Conservation (phyloP, 208 protist genomes). For the Leishmania guyanensis region DNA sequence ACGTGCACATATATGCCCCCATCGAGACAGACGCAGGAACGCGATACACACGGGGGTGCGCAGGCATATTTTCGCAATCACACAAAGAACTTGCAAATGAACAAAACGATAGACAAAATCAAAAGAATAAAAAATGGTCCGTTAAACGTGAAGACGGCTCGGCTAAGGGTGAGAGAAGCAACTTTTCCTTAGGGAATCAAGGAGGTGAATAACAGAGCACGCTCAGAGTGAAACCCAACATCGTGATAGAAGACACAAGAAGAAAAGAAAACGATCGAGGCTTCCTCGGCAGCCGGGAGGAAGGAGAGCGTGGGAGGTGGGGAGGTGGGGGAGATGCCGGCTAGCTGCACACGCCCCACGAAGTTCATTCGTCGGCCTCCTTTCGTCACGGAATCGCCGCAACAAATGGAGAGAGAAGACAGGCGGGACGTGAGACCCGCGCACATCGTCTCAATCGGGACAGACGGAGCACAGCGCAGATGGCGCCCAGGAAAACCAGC, state of each 20-base stretch:
- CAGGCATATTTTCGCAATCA: background rate
- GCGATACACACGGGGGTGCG: background rate
- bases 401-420: background rate
- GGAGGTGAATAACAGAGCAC: background rate
- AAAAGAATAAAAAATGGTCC: conserved; percentile 5
- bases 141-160: background rate
- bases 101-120: background rate
- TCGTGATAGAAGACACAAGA: background rate
- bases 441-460: background rate
- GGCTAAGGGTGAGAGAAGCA: background rate
- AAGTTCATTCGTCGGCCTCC: background rate
- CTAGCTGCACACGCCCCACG: background rate
- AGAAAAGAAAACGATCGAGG: background rate
- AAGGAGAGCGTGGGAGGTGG: background rate
- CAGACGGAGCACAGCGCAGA: background rate
- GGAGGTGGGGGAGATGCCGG: background rate
- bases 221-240: background rate
- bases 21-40: too few species aligned
- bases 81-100: too few species aligned
- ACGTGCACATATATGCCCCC: background rate
- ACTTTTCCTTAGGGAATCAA: background rate
- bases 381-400: background rate
- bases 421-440: background rate
- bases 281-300: background rate
- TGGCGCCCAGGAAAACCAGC: background rate